A percentile compares a stretch with the other conserved stretches of the same genome.
phyloP scores from a whole-genome alignment of 345 rosid species.

The Bruguiera parviflora region DNA sequence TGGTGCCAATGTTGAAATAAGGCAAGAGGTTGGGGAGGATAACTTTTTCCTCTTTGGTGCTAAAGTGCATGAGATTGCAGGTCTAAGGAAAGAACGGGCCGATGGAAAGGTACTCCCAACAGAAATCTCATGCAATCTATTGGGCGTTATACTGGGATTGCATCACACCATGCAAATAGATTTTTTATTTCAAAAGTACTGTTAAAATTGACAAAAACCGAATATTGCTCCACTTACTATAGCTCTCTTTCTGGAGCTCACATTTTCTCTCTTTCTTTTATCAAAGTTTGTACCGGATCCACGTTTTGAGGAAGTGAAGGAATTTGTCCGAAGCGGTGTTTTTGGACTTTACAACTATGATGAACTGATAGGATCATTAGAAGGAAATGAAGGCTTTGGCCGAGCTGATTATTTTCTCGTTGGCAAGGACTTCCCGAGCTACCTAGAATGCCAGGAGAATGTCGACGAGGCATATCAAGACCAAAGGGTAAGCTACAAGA shows the following conservation, averaged over 20 bases:
- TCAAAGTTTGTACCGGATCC: constrained; percentile 68
- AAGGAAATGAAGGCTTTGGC: constrained; percentile 83
- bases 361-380: constrained; percentile 67
- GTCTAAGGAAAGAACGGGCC: constrained; percentile 67
- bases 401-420: constrained; percentile 80
- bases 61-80: constrained; percentile 61
- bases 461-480: constrained; percentile 70
- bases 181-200: too few relatives aligned
- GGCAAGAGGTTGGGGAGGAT: constrained; percentile 76
- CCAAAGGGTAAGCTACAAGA: constrained; percentile 42
- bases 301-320: constrained; percentile 68
- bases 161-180: too few relatives aligned
- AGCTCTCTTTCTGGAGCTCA: neutral
- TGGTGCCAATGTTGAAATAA: constrained; percentile 83
- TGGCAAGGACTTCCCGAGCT: constrained; percentile 84
- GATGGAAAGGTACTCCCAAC: constrained; percentile 54
- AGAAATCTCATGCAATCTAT: neutral
- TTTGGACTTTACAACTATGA: constrained; percentile 58
- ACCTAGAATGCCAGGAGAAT: constrained; percentile 69
- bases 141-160: neutral
- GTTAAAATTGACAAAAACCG: neutral
- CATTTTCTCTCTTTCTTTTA: constrained; percentile 7
- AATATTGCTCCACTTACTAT: neutral
- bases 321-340: constrained; percentile 57
- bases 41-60: constrained; percentile 88